Evolutionary conservation across 2,329 filamentous ascomycete species (phyloP), one percentile per base, ranked within the genome.

Genomic region (Colletotrichum acutatum): DNA sequence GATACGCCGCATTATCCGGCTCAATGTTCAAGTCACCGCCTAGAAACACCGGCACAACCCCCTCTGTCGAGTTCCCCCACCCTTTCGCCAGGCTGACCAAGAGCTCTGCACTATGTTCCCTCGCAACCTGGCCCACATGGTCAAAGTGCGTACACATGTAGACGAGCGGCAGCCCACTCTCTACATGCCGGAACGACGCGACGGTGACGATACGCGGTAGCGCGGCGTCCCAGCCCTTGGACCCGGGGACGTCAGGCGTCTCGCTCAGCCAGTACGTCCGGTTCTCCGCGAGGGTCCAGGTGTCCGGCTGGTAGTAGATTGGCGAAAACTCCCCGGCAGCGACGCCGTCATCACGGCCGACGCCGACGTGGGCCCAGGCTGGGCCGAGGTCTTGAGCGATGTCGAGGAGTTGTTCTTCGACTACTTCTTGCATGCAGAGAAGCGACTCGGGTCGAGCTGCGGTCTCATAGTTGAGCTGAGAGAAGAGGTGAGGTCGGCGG

Each of bases 241-340:
- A 90, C 0, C 88, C 90, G n/a, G 79, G 80, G 19, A 79, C 80
- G 9, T 86, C 81, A 0, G 90, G 91, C 1, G 89, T 93, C 74
- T 87, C 81, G 7, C 86, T 90, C 2, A 93, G 82, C 91, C 91
- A 93, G 61, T 90, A 84, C 0, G 89, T 91, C 63, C 87, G 82
- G 80, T 84, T 90, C 12, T 83, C 77, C 26, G 84, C 78, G 3
- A 91, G 81, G 9, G 84, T 78, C 88, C 90, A 92, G 9, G 86
- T 76, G 76, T 76, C 86, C 79, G 87, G 73, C 24, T 75, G 87
- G 79, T 92, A 94, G 76, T 94, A 84, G 74, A 94, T 91, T 2
- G 92, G 91, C 1, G 88, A 90, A 80, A 92, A 93, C 81, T 94
- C 93, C 58, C 92, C 92, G 1, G 83, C 83, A 32, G 85, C 77